Percentiles rank a stretch among this genome's conserved stretches.
Evolutionary conservation across 1,284 basidiomycete genomes (phyloP).

Genomic region (Gymnopus androsaceus): DNA sequence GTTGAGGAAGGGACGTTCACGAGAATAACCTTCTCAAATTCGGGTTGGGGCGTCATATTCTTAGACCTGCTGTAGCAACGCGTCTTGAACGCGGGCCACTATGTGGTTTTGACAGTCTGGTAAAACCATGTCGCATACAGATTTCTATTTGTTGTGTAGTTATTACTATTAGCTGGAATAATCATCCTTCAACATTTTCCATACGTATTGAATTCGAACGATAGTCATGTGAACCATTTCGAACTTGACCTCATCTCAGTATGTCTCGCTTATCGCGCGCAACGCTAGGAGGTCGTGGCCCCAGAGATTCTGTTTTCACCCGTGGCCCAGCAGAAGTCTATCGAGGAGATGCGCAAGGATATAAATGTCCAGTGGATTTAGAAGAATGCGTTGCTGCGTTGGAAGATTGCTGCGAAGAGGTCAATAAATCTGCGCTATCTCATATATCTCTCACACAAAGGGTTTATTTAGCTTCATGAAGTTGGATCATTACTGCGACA

Average conservation of each 20-base stretch:
- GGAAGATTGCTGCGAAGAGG: conserved; percentile 78
- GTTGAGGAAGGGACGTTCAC: conserved; percentile 55
- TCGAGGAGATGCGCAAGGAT: conserved; percentile 57
- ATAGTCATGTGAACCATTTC: too few species aligned
- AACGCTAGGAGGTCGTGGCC: conserved; percentile 43
- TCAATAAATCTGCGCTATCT: conserved; percentile 20
- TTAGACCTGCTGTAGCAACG: conserved; percentile 67
- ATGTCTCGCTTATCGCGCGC: conserved; percentile 64
- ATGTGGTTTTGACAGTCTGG: conserved; percentile 77
- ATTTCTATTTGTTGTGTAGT: background rate
- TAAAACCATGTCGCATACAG: conserved; percentile 77
- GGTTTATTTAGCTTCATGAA: conserved; percentile 54
- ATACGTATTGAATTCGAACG: too few species aligned
- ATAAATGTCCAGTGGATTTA: conserved; percentile 63
- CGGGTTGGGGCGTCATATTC: conserved; percentile 68
- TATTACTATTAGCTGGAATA: too few species aligned
- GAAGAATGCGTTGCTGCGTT: conserved; percentile 72
- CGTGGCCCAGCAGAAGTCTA: conserved; percentile 56
- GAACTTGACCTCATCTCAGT: background rate
- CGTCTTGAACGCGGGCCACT: conserved; percentile 50
- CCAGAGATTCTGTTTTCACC: conserved; percentile 66
- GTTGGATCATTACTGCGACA: conserved; percentile 67
- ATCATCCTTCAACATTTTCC: too few species aligned
- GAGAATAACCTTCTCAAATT: conserved; percentile 55
- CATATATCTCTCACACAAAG: background rate